Percentiles rank a stretch among this genome's conserved stretches.
phyloP scores from a whole-genome alignment of 2,329 filamentous ascomycete species.

The Balansia obtecta region DNA sequence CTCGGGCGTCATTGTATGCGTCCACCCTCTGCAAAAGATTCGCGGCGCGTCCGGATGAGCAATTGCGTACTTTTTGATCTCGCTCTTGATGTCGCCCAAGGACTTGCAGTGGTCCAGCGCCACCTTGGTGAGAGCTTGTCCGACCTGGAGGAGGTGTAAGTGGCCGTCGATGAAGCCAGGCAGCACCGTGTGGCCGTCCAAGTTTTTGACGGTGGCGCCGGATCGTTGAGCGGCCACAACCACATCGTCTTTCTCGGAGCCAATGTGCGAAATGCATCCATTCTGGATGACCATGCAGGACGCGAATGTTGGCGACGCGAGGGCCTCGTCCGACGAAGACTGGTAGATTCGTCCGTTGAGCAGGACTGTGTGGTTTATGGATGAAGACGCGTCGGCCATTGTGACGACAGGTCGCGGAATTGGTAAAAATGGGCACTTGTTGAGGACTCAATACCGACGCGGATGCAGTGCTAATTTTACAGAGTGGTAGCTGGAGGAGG shows the following conservation, averaged over 20 bases:
- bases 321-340: constrained; percentile 1
- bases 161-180: constrained; percentile 47
- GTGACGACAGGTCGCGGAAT: background rate
- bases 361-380: constrained; percentile 7
- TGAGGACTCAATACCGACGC: too few relatives aligned
- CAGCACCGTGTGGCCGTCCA: constrained; percentile 27
- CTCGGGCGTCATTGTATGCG: constrained; percentile 34
- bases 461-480: too few relatives aligned
- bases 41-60: constrained; percentile 33
- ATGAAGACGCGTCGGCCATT: constrained; percentile 6
- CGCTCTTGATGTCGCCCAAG: constrained; percentile 34
- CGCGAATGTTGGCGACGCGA: constrained; percentile 6
- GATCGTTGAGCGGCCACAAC: constrained; percentile 13
- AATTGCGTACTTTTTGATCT: constrained; percentile 32
- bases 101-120: constrained; percentile 34
- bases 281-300: constrained; percentile 21
- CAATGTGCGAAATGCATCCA: constrained; percentile 22
- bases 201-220: constrained; percentile 15
- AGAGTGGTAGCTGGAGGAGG: too few relatives aligned
- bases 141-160: constrained; percentile 41
- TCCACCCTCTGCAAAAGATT: constrained; percentile 43
- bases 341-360: constrained; percentile 13
- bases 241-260: constrained; percentile 14
- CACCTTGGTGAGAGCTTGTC: constrained; percentile 40
- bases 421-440: too few relatives aligned